A percentile compares a stretch with the other conserved stretches of the same genome.
phyloP scores from a whole-genome alignment of 306 rosid genomes.

The Lathyrus tuberosus region DNA sequence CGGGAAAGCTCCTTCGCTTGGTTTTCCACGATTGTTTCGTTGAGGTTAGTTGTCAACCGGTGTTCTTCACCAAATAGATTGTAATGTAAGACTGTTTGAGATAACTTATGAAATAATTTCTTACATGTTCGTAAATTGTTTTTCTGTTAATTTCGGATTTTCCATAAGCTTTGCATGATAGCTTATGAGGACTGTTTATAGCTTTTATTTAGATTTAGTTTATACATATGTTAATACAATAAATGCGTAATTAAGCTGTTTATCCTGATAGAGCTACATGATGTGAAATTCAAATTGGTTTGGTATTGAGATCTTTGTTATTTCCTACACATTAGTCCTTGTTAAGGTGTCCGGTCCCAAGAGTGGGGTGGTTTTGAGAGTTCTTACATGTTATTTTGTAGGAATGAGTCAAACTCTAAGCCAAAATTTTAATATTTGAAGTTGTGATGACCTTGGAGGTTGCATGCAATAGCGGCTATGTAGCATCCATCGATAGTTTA shows the following conservation, averaged over 20 bases:
- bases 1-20: constrained; percentile 93
- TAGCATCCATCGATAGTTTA: too few species aligned
- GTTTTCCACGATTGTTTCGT: constrained; percentile 93
- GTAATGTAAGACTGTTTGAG: not conserved
- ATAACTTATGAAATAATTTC: not conserved
- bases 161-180: not conserved
- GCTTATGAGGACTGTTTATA: not conserved
- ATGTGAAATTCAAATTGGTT: constrained; percentile 21
- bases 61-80: not conserved
- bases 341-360: not conserved
- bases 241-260: not conserved
- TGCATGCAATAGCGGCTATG: too few species aligned
- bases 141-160: too few species aligned
- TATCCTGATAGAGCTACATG: not conserved
- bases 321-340: not conserved
- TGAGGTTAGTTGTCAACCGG: constrained; percentile 58
- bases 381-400: not conserved
- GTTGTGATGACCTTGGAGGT: too few species aligned
- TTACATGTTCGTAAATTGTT: not conserved
- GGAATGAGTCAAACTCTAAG: not conserved
- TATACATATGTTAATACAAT: too few species aligned
- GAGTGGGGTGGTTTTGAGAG: not conserved
- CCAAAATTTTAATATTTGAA: too few species aligned
- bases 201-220: not conserved
- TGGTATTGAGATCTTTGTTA: not conserved